Base-by-base conservation (phyloP, 306 rosid genomes). In the Fragaria ananassa region DNA sequence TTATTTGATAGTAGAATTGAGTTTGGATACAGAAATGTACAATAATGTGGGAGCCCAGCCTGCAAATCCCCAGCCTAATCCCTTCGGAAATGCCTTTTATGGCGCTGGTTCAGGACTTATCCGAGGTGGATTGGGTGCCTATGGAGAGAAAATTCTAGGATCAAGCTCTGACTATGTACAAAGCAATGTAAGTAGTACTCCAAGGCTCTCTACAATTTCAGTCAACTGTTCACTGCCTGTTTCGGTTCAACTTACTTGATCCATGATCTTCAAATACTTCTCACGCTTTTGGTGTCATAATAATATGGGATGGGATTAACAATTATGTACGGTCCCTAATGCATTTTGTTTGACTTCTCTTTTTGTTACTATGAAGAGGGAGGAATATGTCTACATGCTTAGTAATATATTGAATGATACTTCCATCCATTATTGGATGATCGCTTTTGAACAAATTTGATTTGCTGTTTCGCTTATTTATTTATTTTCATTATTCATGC, bases 121-220 rank as follows among this genome's bases (percentile, higher is more conserved):
- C 76, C 88, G 93, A 68, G 97, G 97, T 78, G 97, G 98, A 63
- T 80, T 90, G 83, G 97, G 97, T 83, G 97, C 99, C 23, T 95
- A 95, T 80, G 99, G 99, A 21, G 99, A 92, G 77, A 95, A 85
- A 63, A 92, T 92, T 42, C 84, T 95, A 42, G 99, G 99, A 70
- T 95, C 99, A 0, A 86, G 99, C 82, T 92, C 97, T 45, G 99
- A 95, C 81, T 95, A 95, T 82, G 97, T 95, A 75, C 99, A 95
- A 86, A 92, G 99, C 97, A 95, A 95, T 78, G 99, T 92, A 90
- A 90, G 88, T 85, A 6, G 72, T 56, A 76, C 10, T 12, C 29
- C 41, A 41, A 72, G 19, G 34, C 64, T 41, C 10, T 15, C 66
- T 58, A 69, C 71, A 29, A 31, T 17, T 31, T 72, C 35, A 8